phyloP scores from a whole-genome alignment of 805 yeast species.

The Brettanomyces anomalus region DNA sequence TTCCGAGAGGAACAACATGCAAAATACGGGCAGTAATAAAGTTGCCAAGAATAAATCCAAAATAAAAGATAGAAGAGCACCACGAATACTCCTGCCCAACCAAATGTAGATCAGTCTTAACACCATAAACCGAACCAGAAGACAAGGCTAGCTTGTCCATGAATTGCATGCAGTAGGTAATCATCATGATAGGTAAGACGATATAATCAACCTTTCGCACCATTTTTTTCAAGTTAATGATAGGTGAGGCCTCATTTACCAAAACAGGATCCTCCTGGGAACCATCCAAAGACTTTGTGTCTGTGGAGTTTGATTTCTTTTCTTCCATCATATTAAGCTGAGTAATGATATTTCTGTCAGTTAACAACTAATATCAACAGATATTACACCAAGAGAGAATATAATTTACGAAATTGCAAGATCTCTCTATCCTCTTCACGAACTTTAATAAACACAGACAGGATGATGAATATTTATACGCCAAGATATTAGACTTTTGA shows the following conservation, averaged over 20 bases:
- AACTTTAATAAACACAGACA: too few relatives aligned
- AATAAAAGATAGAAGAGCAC: conserved; percentile 29
- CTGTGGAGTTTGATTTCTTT: too few relatives aligned
- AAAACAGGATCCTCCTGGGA: conserved; percentile 6
- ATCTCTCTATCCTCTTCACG: too few relatives aligned
- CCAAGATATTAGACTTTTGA: too few relatives aligned
- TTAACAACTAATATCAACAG: too few relatives aligned
- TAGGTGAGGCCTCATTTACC: conserved; percentile 8
- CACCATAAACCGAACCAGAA: conserved; percentile 46
- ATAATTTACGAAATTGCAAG: too few relatives aligned
- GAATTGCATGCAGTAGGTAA: conserved; percentile 39
- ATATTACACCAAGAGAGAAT: too few relatives aligned
- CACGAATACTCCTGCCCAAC: conserved; percentile 29
- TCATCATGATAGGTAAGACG: conserved; percentile 40
- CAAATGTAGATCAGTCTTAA: conserved; percentile 40
- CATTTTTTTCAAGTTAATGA: conserved; percentile 11
- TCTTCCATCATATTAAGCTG: too few relatives aligned
- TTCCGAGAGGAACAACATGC: conserved; percentile 52
- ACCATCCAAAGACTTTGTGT: background rate
- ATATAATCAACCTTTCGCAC: conserved; percentile 38
- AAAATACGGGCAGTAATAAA: conserved; percentile 36
- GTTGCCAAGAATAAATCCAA: conserved; percentile 56
- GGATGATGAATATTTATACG: too few relatives aligned
- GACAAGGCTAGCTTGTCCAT: conserved; percentile 16
- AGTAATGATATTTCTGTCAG: too few relatives aligned